Base-by-base conservation (phyloP, 495 filamentous ascomycete species). In the Penicillium parvum region DNA sequence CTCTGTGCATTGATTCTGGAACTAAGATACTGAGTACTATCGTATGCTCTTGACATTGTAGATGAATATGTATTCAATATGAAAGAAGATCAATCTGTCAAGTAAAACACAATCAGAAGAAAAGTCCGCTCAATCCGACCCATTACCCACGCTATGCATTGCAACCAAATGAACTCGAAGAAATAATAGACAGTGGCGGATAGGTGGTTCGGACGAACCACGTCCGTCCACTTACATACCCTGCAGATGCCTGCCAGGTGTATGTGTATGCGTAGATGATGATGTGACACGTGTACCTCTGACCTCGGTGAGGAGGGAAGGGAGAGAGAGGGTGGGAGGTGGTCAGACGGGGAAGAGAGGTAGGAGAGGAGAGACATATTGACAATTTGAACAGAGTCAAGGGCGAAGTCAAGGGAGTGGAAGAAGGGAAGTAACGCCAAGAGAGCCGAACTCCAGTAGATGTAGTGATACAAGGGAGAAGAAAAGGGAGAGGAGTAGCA, bases 111-210 rank as follows among this genome's bases (percentile, higher is more conserved):
- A 40, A 19, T 43, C 20, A 32, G 29, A 43, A 40, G 30, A 52
- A 17, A 49, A 41, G 37, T 49, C 53, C 52, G 55, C 55, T 59
- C 52, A 45, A 30, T 55, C 41, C 47, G 27, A 27, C 47, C 49
- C 46, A 49, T 30, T 15, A n/a, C 41, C 54, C 57, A 60, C 57
- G 57, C 57, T 60, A 60, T 60, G 57, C 57, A 60, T 48, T 25
- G 50, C 26, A 39, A 21, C 19, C 26, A 29, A 35, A 32, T 26
- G 32, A n/a, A n/a, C n/a, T 15, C 16, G 42, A 47, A 17, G 15
- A 26, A 33, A 26, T 10, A 27, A 38, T 9, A 18, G 25, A 12
- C 11, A 7, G 5, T 10, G 14, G 15, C 25, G 15, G 14, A 35
- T 16, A 20, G 32, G 14, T 18, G 15, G 38, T 16, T 10, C 15